A percentile compares a stretch with the other conserved stretches of the same genome.
Conservation (phyloP, 345 rosid genomes). For the Lepidium africanum region DNA sequence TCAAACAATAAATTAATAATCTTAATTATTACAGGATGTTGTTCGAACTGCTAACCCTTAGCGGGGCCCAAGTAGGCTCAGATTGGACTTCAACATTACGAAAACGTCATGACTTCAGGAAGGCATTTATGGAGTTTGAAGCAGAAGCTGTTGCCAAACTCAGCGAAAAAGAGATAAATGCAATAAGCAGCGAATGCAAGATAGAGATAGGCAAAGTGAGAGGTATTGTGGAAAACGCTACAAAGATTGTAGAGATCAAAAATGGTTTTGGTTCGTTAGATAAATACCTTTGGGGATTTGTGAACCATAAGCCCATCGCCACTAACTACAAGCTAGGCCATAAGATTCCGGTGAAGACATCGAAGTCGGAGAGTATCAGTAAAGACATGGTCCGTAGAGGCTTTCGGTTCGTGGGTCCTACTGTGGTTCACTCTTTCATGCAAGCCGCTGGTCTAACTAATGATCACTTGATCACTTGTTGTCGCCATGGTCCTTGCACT, state of each 20-base stretch:
- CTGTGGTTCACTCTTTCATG: conserved; percentile 60
- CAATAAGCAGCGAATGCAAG: conserved; percentile 19
- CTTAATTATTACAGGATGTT: conserved; percentile 36
- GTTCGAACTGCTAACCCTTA: conserved; percentile 55
- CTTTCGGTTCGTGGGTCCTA: conserved; percentile 57
- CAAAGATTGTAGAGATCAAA: conserved; percentile 20
- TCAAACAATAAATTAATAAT: neutral
- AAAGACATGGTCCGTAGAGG: conserved; percentile 63
- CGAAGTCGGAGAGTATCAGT: conserved; percentile 60
- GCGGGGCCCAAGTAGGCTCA: conserved; percentile 70
- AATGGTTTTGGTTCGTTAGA: conserved; percentile 38
- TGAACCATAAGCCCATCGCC: conserved; percentile 39
- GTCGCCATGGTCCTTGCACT: conserved; percentile 23
- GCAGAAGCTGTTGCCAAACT: conserved; percentile 20
- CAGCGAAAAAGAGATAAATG: conserved; percentile 20
- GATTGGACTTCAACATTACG: conserved; percentile 53
- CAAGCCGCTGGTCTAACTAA: conserved; percentile 63
- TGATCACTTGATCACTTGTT: conserved; percentile 53
- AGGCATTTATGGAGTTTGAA: conserved; percentile 24
- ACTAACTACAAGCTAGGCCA: conserved; percentile 41
- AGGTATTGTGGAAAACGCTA: conserved; percentile 25
- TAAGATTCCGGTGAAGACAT: conserved; percentile 55
- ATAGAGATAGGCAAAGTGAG: conserved; percentile 30
- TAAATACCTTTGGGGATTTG: conserved; percentile 58
- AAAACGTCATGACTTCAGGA: conserved; percentile 25